Conservation (phyloP, 176 grass and related monocot genomes). For the Oryza glaberrima region DNA sequence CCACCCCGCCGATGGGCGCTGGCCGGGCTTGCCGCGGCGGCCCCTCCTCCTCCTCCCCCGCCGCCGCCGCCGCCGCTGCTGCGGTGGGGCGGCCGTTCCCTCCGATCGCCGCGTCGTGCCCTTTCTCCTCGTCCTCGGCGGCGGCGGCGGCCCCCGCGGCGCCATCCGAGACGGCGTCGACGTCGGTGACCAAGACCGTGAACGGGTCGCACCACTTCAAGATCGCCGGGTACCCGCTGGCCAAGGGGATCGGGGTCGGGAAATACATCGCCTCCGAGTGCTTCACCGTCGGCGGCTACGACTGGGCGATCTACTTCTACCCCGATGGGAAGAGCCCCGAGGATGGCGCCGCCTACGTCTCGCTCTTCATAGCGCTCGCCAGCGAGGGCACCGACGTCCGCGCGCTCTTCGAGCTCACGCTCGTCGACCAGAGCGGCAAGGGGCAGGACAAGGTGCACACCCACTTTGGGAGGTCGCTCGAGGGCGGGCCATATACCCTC, state of each 20-base stretch:
- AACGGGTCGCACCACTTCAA: conserved; percentile 94
- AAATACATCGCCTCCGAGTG: conserved; percentile 93
- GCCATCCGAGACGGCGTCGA: conserved; percentile 77
- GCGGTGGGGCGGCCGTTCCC: conserved; percentile 43
- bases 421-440: conserved; percentile 94
- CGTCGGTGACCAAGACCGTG: conserved; percentile 85
- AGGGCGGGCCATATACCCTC: conserved; percentile 89
- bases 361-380: conserved; percentile 94
- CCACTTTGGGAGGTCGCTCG: conserved; percentile 80
- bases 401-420: conserved; percentile 93
- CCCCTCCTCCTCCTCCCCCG: conserved; percentile 35
- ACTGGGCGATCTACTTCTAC: conserved; percentile 98
- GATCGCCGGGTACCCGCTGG: conserved; percentile 82
- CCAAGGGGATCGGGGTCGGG: conserved; percentile 84
- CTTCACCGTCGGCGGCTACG: conserved; percentile 82
- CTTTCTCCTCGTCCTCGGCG: background rate
- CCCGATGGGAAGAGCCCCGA: conserved; percentile 94
- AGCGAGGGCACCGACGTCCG: conserved; percentile 91
- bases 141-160: background rate
- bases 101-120: conserved; percentile 38
- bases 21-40: conserved; percentile 52
- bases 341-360: conserved; percentile 80
- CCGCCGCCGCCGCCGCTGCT: background rate
- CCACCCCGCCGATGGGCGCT: conserved; percentile 35
- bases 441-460: conserved; percentile 88